phyloP scores from a whole-genome alignment of 495 filamentous ascomycete genomes.

The Xanthoparmelia taractica region DNA sequence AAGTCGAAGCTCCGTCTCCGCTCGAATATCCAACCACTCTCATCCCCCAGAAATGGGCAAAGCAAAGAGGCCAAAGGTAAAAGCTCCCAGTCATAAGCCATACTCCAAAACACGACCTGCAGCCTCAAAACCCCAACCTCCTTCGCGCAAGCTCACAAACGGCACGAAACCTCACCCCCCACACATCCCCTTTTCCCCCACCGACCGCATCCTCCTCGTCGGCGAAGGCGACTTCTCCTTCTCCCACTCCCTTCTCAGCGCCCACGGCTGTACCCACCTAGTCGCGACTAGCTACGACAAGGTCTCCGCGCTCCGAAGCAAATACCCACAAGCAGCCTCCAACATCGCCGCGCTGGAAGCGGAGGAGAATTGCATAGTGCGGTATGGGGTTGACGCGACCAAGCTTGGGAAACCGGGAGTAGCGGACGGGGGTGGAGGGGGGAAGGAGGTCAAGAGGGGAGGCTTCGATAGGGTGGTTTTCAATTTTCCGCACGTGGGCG shows the following conservation, averaged over 20 bases:
- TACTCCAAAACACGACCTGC: slow-evolving; percentile 5
- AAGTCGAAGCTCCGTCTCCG: too few species aligned
- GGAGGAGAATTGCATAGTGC: slow-evolving; percentile 40
- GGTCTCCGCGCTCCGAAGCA: slow-evolving; percentile 45
- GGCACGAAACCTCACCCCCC: slow-evolving; percentile 1
- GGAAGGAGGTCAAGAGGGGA: slow-evolving; percentile 40
- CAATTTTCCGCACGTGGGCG: slow-evolving; percentile 95
- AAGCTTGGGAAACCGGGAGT: slow-evolving; percentile 48
- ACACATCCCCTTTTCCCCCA: slow-evolving; percentile 51
- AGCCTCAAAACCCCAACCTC: background rate
- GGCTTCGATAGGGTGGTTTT: slow-evolving; percentile 74
- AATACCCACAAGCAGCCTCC: slow-evolving; percentile 68
- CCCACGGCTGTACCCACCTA: slow-evolving; percentile 61
- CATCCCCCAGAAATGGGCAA: slow-evolving; percentile 24
- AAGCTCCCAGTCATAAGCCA: slow-evolving; percentile 7
- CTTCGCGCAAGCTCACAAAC: slow-evolving; percentile 4
- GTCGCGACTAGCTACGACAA: slow-evolving; percentile 58
- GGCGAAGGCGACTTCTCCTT: slow-evolving; percentile 95
- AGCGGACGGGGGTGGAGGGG: slow-evolving; percentile 26
- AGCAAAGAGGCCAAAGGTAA: slow-evolving; percentile 18
- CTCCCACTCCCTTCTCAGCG: slow-evolving; percentile 60
- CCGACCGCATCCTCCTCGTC: slow-evolving; percentile 70
- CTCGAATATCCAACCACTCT: too few species aligned
- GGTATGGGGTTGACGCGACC: slow-evolving; percentile 68
- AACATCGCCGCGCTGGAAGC: slow-evolving; percentile 49